Evolutionary conservation across 495 filamentous ascomycete genomes (phyloP).

Genomic region (Chaetomium tenue): DNA sequence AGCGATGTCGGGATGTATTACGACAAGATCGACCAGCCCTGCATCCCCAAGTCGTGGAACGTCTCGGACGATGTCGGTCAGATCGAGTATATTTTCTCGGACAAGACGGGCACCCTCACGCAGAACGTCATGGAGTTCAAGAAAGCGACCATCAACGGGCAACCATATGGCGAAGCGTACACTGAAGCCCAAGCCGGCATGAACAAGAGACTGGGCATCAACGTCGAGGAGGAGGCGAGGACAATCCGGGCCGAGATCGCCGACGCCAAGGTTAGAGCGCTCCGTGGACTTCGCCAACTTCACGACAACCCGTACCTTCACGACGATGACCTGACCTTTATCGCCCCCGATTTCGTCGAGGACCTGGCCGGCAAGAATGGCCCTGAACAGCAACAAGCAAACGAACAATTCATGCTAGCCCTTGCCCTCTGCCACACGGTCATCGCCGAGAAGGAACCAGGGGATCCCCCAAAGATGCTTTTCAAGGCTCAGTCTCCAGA

Average conservation of each 20-base stretch:
- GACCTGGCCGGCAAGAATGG: constrained; percentile 77
- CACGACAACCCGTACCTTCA: constrained; percentile 89
- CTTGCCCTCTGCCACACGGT: constrained; percentile 95
- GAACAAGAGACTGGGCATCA: constrained; percentile 82
- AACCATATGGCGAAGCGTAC: constrained; percentile 94
- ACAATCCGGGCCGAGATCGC: constrained; percentile 77
- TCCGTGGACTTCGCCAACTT: constrained; percentile 67
- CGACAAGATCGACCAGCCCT: constrained; percentile 86
- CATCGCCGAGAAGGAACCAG: constrained; percentile 84
- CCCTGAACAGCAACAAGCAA: constrained; percentile 70
- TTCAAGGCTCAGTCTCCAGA: constrained; percentile 98
- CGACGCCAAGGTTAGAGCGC: constrained; percentile 66
- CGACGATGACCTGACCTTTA: constrained; percentile 86
- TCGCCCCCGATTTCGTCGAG: constrained; percentile 81
- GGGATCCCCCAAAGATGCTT: constrained; percentile 83
- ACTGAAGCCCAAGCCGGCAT: constrained; percentile 95
- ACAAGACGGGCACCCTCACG: constrained; percentile 97
- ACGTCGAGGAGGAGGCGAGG: constrained; percentile 76
- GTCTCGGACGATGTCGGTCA: constrained; percentile 98
- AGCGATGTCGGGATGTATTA: constrained; percentile 96
- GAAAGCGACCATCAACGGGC: constrained; percentile 91
- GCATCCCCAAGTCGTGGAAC: constrained; percentile 98
- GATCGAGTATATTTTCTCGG: constrained; percentile 99
- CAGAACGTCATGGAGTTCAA: constrained; percentile 99
- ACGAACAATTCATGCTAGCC: constrained; percentile 90